phyloP scores from a whole-genome alignment of 2,329 filamentous ascomycete genomes.

The Tolypocladium sp. region DNA sequence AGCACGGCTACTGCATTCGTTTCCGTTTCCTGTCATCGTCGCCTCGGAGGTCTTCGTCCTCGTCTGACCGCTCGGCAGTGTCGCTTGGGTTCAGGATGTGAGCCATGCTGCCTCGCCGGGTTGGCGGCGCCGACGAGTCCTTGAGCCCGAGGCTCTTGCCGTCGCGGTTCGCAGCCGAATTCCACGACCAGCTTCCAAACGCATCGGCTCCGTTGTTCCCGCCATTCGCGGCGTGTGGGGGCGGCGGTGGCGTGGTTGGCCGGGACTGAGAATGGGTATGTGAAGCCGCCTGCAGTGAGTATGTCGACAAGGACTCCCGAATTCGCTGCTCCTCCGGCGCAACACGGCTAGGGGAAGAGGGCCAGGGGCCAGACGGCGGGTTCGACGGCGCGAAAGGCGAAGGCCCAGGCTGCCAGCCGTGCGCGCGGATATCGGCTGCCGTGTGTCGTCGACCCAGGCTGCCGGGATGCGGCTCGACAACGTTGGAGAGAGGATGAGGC shows the following conservation, averaged over 20 bases:
- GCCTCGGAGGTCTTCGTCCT: slow-evolving; percentile 44
- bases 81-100: slow-evolving; percentile 54
- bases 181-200: slow-evolving; percentile 50
- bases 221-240: slow-evolving; percentile 37
- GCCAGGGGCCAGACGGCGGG: slow-evolving; percentile 40
- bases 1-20: slow-evolving; percentile 35
- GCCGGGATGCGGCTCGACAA: slow-evolving; percentile 53
- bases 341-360: slow-evolving; percentile 42
- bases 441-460: slow-evolving; percentile 81
- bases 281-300: slow-evolving; percentile 37
- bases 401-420: slow-evolving; percentile 60
- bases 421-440: slow-evolving; percentile 87
- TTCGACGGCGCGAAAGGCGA: slow-evolving; percentile 58
- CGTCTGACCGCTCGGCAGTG: slow-evolving; percentile 44
- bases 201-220: slow-evolving; percentile 27
- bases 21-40: slow-evolving; percentile 56
- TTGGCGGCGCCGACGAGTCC: slow-evolving; percentile 48
- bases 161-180: slow-evolving; percentile 36
- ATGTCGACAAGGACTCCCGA: slow-evolving; percentile 46
- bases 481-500: slow-evolving; percentile 56
- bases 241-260: slow-evolving; percentile 43
- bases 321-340: slow-evolving; percentile 44
- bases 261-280: slow-evolving; percentile 38
- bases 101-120: slow-evolving; percentile 51
- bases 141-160: slow-evolving; percentile 41